Evolutionary conservation across 192 early-diverging fungal genomes (phyloP), one percentile per base, ranked within the genome.

Genomic region (Phycomyces nitens): DNA sequence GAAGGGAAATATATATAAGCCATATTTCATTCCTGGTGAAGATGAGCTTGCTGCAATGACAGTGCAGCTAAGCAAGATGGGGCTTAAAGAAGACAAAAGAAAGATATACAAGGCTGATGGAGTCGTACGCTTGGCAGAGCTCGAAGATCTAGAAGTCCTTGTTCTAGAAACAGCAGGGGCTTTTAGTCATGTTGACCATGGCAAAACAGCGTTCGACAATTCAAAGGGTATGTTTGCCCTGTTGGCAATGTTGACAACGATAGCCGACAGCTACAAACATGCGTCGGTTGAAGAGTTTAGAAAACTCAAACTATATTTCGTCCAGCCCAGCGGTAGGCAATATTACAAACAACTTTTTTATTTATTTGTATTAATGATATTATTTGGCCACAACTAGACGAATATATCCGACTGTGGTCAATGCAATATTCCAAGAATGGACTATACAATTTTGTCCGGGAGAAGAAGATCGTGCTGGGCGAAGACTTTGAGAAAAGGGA

Each of bases 11-110:
- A 18, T 21, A 21, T 11, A 40, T 40, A 40, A 34, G 7, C 34
- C 56, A 39, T 57, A 57, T 57, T 57, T 57, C n/a, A 57, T 57
- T 57, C 56, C 56, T 57, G 56, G 56, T 42, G 56, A 57, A 57
- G 39, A 18, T 42, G 39, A 57, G 56, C 56, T 40, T 16, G n/a
- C 56, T 56, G 27, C 12, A 38, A 56, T 56, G 54, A 38, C 54
- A 38, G 5, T 56, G n/a, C 27, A 56, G 14, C 38, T 56, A 15
- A 56, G 20, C 1, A 54, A 57, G 10, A 40, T 20, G 38, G 56
- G 34, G n/a, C n/a, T 41, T 41, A 57, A 56, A 38, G 34, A 56
- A 38, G 34, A 57, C n/a, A 40, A 57, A 57, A 29, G 38, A 39
- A 38, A 18, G 22, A 57, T 41, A 0, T 41, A 41, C 34, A 57